Evolutionary conservation across 176 grass and related monocot genomes (phyloP).

Genomic region (Phyllostachys edulis): DNA sequence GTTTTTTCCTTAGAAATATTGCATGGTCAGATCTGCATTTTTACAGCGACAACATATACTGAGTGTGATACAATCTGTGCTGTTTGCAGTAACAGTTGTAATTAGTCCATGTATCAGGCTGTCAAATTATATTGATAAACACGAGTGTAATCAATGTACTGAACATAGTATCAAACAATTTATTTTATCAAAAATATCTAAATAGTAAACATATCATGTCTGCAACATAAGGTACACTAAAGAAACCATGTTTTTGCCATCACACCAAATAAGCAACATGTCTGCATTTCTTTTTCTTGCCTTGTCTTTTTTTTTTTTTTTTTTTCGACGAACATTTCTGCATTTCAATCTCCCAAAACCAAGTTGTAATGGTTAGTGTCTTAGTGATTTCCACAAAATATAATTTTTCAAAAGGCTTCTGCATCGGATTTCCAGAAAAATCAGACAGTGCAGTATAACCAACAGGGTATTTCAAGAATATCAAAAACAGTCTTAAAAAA

Average conservation of each 20-base stretch:
- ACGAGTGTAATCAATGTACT: neutral
- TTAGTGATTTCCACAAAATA: neutral
- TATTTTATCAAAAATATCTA: conserved; percentile 2
- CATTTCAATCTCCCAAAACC: neutral
- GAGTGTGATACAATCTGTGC: neutral
- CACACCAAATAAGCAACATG: neutral
- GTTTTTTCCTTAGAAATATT: neutral
- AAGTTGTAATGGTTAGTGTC: neutral
- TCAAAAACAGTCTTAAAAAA: neutral
- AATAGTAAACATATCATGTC: neutral
- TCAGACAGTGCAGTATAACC: neutral
- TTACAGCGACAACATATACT: neutral
- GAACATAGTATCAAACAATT: neutral
- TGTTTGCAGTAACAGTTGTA: neutral
- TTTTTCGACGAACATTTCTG: neutral
- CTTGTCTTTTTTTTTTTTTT: neutral
- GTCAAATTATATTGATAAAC: neutral
- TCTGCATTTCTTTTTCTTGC: neutral
- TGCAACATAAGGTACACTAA: neutral
- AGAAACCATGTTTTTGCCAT: neutral
- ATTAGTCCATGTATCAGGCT: neutral
- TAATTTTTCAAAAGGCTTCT: neutral
- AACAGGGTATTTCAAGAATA: neutral
- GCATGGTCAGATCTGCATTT: neutral
- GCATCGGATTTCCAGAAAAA: neutral